Evolutionary conservation across 2,329 filamentous ascomycete species (phyloP).

Genomic region (Septoria linicola): DNA sequence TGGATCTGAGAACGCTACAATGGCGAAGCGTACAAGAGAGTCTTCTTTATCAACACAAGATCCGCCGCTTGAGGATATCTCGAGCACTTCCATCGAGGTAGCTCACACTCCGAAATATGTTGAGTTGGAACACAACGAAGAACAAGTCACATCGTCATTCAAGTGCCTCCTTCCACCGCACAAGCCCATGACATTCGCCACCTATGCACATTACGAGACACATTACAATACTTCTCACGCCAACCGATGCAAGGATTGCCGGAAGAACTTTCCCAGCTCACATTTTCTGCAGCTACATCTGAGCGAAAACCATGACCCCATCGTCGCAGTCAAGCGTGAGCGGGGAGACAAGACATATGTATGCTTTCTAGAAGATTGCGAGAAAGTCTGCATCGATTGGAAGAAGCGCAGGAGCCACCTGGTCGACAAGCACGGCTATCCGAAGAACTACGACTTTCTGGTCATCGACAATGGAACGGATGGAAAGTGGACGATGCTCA

Average conservation of each 20-base stretch:
- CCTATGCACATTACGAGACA: constrained; percentile 78
- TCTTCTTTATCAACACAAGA: constrained; percentile 39
- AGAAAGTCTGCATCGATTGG: constrained; percentile 76
- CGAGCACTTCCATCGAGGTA: constrained; percentile 5
- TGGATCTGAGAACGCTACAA: background rate
- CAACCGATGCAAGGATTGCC: constrained; percentile 82
- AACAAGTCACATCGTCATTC: constrained; percentile 55
- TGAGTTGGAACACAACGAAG: constrained; percentile 53
- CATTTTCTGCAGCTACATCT: constrained; percentile 82
- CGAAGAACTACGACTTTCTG: constrained; percentile 79
- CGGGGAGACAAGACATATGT: constrained; percentile 86
- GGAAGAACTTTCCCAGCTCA: constrained; percentile 81
- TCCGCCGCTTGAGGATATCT: constrained; percentile 42
- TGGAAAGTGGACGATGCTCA: constrained; percentile 73
- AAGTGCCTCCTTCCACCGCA: constrained; percentile 81
- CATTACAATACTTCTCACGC: constrained; percentile 81
- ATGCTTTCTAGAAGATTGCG: constrained; percentile 88
- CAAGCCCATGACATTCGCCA: constrained; percentile 66
- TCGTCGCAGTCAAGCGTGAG: constrained; percentile 69
- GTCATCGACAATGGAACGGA: constrained; percentile 90
- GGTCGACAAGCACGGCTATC: constrained; percentile 92
- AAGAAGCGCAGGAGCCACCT: constrained; percentile 84
- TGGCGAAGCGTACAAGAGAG: constrained; percentile 18
- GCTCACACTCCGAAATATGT: constrained; percentile 44
- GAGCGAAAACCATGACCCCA: constrained; percentile 84